Evolutionary conservation across 2,329 filamentous ascomycete genomes (phyloP).

Genomic region (Emydomyces testavorans): DNA sequence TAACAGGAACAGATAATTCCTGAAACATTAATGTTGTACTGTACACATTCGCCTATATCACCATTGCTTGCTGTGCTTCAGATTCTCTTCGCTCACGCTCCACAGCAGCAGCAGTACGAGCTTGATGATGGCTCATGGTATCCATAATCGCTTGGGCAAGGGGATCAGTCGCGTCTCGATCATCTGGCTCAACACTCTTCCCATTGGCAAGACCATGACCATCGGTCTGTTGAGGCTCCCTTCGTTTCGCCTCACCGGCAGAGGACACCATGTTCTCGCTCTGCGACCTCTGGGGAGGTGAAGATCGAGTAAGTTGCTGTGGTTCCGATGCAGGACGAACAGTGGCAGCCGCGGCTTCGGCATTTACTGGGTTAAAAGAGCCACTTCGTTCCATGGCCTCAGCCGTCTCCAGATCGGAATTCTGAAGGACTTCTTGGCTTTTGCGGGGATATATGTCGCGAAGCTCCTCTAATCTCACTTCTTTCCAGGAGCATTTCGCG

Average conservation of each 20-base stretch:
- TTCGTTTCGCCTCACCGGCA: conserved; percentile 16
- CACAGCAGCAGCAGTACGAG: conserved; percentile 26
- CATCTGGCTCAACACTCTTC: conserved; percentile 13
- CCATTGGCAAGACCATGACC: conserved; percentile 10
- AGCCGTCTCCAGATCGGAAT: background rate
- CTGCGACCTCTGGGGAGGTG: conserved; percentile 28
- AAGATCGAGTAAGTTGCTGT: conserved; percentile 19
- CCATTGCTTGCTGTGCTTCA: conserved; percentile 8
- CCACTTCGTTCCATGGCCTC: background rate
- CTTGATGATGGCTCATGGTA: conserved; percentile 30
- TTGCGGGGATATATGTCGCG: conserved; percentile 18
- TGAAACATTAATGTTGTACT: background rate
- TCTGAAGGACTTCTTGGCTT: conserved; percentile 8
- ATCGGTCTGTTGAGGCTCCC: background rate
- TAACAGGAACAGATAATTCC: too few relatives aligned
- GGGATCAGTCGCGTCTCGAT: conserved; percentile 31
- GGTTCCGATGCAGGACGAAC: conserved; percentile 18
- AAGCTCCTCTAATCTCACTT: conserved; percentile 62
- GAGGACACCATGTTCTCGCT: conserved; percentile 25
- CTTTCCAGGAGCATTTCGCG: conserved; percentile 75
- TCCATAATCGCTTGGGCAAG: conserved; percentile 35
- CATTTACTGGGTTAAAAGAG: conserved; percentile 8
- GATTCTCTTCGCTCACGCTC: conserved; percentile 10
- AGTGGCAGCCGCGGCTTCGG: background rate
- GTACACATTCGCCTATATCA: background rate